Percentiles rank a stretch among this genome's conserved stretches.
These are phyloP conservation scores for Brassica carinata DNA, from an alignment of 345 rosid species.

Conservation along the genomic window DNA sequence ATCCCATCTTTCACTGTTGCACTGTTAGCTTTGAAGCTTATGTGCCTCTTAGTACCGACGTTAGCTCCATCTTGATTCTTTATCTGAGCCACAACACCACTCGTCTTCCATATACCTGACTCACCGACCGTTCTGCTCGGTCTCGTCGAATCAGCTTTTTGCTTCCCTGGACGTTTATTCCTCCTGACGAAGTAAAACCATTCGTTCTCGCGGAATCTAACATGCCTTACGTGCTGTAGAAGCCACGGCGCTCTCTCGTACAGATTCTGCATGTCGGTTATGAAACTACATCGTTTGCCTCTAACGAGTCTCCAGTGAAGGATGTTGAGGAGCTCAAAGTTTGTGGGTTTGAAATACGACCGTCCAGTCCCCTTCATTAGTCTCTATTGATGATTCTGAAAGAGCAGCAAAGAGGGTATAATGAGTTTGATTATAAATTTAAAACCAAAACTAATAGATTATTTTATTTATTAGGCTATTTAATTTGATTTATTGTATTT, in stretches of 20 bases:
- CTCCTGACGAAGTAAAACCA: slow-evolving; percentile 25
- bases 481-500: neutral
- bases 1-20: neutral
- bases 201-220: neutral
- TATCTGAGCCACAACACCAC: neutral
- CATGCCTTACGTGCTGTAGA: slow-evolving; percentile 26
- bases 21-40: neutral
- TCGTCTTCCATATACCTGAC: slow-evolving; percentile 14
- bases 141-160: neutral
- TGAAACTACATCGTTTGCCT: neutral
- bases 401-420: neutral
- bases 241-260: slow-evolving; percentile 30
- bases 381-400: neutral
- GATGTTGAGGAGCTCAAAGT: neutral
- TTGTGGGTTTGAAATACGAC: neutral
- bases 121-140: neutral
- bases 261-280: slow-evolving; percentile 1
- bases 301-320: neutral
- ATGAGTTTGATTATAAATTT: neutral
- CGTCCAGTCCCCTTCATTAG: neutral
- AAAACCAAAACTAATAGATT: neutral
- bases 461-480: neutral
- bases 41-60: neutral
- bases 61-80: neutral
- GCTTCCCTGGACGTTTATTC: neutral